Conservation (phyloP, 106 monocot genomes). For the Phalaenopsis aphrodite region DNA sequence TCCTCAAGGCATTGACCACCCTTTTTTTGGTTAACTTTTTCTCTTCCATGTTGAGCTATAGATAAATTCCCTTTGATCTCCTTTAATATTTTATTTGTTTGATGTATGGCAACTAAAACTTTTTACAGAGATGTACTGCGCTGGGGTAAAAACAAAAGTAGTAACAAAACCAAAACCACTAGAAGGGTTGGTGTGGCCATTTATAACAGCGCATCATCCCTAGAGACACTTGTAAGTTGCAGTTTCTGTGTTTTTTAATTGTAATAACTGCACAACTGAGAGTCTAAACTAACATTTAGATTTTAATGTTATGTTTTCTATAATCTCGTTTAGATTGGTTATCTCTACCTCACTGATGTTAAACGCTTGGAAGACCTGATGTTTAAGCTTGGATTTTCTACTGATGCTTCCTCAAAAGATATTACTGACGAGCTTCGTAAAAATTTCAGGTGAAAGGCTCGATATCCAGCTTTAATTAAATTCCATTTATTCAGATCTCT, state of each 20-base stretch:
- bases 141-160: constrained; percentile 83
- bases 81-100: neutral
- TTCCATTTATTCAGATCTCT: too few species aligned
- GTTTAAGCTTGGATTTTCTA: constrained; percentile 73
- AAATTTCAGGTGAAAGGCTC: constrained; percentile 21
- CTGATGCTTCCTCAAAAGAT: constrained; percentile 52
- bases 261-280: neutral
- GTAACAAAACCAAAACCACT: constrained; percentile 68
- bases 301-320: neutral
- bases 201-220: constrained; percentile 84
- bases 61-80: too few species aligned
- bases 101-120: neutral
- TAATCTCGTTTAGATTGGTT: constrained; percentile 51
- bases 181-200: constrained; percentile 80
- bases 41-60: neutral
- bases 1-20: too few species aligned
- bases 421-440: constrained; percentile 45
- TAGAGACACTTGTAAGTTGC: constrained; percentile 75
- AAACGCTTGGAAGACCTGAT: constrained; percentile 84
- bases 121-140: constrained; percentile 68
- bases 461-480: neutral
- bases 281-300: neutral
- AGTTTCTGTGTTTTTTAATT: neutral
- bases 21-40: too few species aligned
- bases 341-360: constrained; percentile 82